These are phyloP conservation scores for Spongispora temasekensis DNA, from an alignment of 1,284 basidiomycete genomes.

Conservation along the genomic window DNA sequence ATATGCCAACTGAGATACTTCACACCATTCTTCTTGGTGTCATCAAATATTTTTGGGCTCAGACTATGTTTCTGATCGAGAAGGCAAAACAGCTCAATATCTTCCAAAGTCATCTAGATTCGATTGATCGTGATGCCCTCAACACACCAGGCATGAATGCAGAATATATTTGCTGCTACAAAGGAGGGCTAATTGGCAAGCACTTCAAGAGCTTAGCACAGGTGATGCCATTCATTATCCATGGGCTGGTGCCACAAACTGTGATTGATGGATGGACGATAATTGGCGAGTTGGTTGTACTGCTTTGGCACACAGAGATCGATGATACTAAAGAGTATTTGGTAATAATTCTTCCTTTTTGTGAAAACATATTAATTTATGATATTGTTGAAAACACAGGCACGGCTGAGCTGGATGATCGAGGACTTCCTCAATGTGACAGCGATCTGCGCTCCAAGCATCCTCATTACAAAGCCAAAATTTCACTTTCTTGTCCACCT, in stretches of 20 bases:
- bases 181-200: slow-evolving; percentile 32
- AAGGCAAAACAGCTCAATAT: slow-evolving; percentile 10
- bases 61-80: too few species aligned
- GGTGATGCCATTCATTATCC: slow-evolving; percentile 31
- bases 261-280: slow-evolving; percentile 22
- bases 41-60: too few species aligned
- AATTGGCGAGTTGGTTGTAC: slow-evolving; percentile 24
- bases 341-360: too few species aligned
- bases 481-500: not conserved
- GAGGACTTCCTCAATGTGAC: too few species aligned
- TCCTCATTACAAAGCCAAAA: too few species aligned
- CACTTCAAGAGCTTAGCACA: slow-evolving; percentile 35
- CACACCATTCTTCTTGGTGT: too few species aligned
- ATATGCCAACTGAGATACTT: slow-evolving; percentile 34
- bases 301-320: slow-evolving; percentile 35
- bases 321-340: too few species aligned
- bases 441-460: too few species aligned
- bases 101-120: slow-evolving; percentile 13
- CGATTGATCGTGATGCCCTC: not conserved
- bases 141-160: too few species aligned
- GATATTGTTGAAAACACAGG: too few species aligned
- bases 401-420: too few species aligned
- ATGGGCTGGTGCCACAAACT: slow-evolving; percentile 8
- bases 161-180: slow-evolving; percentile 5
- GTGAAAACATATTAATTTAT: slow-evolving; percentile 25